Base-by-base conservation (phyloP, 805 yeast genomes). In the Candida verbasci region DNA sequence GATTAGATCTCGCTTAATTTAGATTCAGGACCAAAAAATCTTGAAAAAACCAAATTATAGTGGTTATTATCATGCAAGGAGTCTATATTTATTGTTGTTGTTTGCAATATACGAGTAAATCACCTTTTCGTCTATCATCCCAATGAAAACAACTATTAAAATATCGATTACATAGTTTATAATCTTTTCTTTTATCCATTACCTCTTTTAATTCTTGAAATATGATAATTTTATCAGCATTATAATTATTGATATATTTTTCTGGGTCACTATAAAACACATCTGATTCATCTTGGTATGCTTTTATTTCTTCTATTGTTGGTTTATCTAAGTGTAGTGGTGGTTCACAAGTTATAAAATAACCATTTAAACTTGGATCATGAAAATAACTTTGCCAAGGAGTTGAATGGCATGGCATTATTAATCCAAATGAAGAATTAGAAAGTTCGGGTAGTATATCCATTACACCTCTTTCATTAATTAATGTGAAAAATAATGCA, bases 341-440 rank as follows among this genome's bases (percentile, higher is more conserved):
- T 0, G 99, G 99, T 39, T 87, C 94, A 57, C 99, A 93, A 0
- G 95, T 78, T 27, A 93, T 63, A 37, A 82, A 80, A 95, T 96
- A 85, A 9, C 74, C 71, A 1, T 54, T 47, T 12, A 40, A 24
- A 1, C 48, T 48, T 8, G 64, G 55, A 16, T 84, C 61, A 51
- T 89, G 95, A 27, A 93, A 59, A 53, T 83, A 79, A 17, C 93
- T 76, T 52, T 87, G 96, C 80, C 93, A 85, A 2, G 98, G 99
- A 0, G 97, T 91, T 0, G 97, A 89, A 57, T 93, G 99, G 50
- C 99, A 93, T 0, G 99, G 98, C 53, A 89, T 87, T 11, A 93
- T 57, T 47, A 93, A 86, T 0, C 96, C 95, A 20, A 89, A 60
- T 1, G 83, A 70, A 7, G 58, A 43, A 27, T 79, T 68, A 15